A percentile compares a stretch with the other conserved stretches of the same genome.
phyloP scores from a whole-genome alignment of 345 rosid species.

The Conringia planisiliqua region DNA sequence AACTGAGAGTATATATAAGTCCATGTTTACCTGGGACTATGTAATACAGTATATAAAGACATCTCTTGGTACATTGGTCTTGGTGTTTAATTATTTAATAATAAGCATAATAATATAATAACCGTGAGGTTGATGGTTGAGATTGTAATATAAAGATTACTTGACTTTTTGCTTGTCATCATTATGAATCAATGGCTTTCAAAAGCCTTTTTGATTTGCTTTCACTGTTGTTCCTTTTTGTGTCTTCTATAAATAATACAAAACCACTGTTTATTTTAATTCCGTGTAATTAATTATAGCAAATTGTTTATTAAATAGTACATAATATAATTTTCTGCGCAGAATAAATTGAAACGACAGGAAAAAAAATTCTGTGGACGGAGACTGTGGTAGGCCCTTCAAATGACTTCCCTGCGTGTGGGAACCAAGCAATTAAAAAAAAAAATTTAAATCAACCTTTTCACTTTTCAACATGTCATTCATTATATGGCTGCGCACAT shows the following conservation, averaged over 20 bases:
- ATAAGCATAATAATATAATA: not conserved
- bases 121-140: conserved; percentile 16
- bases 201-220: not conserved
- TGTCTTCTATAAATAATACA: not conserved
- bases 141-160: conserved; percentile 2
- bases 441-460: not conserved
- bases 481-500: conserved; percentile 5
- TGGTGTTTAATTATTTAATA: not conserved
- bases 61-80: conserved; percentile 12
- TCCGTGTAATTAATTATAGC: not conserved
- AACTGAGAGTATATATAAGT: not conserved
- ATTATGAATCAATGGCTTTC: conserved; percentile 15
- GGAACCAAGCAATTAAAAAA: conserved; percentile 43
- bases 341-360: not conserved
- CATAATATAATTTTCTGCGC: not conserved
- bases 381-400: conserved; percentile 24
- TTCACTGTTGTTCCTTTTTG: conserved; percentile 7
- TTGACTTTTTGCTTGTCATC: conserved; percentile 8
- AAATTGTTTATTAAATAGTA: not conserved
- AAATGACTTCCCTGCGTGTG: conserved; percentile 41
- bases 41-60: conserved; percentile 4
- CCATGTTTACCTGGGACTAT: conserved; percentile 1
- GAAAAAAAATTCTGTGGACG: not conserved
- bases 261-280: not conserved
- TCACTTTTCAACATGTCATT: conserved; percentile 23